Conservation (phyloP, 1,139 yeast species). For the Oligophagozyma castellii region DNA sequence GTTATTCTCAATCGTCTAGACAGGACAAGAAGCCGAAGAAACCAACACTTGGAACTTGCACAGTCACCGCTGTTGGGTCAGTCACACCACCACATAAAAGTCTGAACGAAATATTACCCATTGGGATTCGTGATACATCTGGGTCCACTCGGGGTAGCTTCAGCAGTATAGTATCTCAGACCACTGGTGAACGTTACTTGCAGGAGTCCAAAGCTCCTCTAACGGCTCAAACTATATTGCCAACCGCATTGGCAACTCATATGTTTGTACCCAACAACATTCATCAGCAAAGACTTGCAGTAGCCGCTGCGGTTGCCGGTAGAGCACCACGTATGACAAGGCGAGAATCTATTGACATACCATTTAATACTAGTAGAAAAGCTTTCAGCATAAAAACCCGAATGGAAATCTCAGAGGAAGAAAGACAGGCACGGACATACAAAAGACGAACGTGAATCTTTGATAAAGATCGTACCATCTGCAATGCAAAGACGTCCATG, state of each 20-base stretch:
- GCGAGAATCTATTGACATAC: slow-evolving; percentile 23
- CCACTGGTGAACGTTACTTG: slow-evolving; percentile 21
- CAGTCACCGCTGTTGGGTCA: slow-evolving; percentile 17
- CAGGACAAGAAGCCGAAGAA: slow-evolving; percentile 2
- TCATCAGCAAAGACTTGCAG: slow-evolving; percentile 20
- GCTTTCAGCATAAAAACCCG: slow-evolving; percentile 19
- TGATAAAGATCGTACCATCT: no score
- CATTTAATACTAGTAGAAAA: slow-evolving; percentile 16
- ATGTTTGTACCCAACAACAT: slow-evolving; percentile 36
- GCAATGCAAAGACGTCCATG: no score
- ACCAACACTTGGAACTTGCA: slow-evolving; percentile 17
- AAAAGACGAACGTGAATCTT: no score
- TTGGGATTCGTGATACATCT: slow-evolving; percentile 4
- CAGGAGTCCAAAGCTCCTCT: slow-evolving; percentile 40
- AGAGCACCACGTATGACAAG: slow-evolving; percentile 6
- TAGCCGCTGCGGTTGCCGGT: slow-evolving; percentile 6
- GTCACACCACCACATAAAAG: slow-evolving; percentile 15
- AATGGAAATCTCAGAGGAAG: slow-evolving; percentile 24
- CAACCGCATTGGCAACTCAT: slow-evolving; percentile 40
- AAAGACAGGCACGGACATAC: slow-evolving; percentile 4
- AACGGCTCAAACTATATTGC: slow-evolving; percentile 36
- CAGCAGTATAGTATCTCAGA: slow-evolving; percentile 26
- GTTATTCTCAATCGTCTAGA: slow-evolving; percentile 2
- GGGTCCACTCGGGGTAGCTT: slow-evolving; percentile 17
- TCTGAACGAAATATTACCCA: slow-evolving; percentile 2